A percentile compares a stretch with the other conserved stretches of the same genome.
Conservation (phyloP, 23 red algal species). For the Gracilaria caudata region DNA sequence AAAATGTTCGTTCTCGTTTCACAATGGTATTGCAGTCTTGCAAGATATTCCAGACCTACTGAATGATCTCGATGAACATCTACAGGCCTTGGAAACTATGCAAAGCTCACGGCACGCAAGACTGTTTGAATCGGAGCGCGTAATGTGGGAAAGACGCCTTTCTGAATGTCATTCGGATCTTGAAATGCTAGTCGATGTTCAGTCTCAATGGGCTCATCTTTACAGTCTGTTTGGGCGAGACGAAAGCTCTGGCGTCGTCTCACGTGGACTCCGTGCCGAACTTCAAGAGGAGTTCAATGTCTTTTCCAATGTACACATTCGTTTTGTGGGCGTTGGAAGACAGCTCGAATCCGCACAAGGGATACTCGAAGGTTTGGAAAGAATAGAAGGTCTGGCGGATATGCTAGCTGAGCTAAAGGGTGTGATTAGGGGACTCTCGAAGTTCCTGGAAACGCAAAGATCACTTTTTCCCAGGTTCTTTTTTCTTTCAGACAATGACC, state of each 20-base stretch:
- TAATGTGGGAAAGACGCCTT: conserved; percentile 60
- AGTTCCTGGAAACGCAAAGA: conserved; percentile 68
- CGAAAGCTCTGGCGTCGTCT: conserved; percentile 3
- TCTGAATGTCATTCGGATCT: conserved; percentile 47
- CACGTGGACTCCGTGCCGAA: conserved; percentile 36
- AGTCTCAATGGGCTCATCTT: conserved; percentile 72
- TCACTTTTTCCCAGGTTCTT: conserved; percentile 69
- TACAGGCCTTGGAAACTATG: conserved; percentile 72
- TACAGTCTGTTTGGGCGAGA: conserved; percentile 43
- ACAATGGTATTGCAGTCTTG: conserved; percentile 29
- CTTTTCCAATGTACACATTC: conserved; percentile 60
- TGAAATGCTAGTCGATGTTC: conserved; percentile 61
- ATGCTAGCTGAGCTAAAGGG: conserved; percentile 44
- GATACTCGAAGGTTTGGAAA: conserved; percentile 63
- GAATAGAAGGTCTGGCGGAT: conserved; percentile 18
- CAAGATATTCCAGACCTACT: conserved; percentile 56
- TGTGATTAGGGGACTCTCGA: conserved; percentile 47
- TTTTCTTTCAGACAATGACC: conserved; percentile 67
- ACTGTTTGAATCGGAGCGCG: conserved; percentile 65
- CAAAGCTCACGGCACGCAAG: conserved; percentile 46
- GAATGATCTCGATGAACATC: conserved; percentile 66
- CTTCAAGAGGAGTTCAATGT: conserved; percentile 55
- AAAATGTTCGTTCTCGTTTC: conserved; percentile 40
- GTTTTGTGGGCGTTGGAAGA: conserved; percentile 45
- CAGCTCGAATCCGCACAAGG: conserved; percentile 47